Conservation (phyloP, 371 early-diverging fungal species). For the Apophysomyces ossiformis region DNA sequence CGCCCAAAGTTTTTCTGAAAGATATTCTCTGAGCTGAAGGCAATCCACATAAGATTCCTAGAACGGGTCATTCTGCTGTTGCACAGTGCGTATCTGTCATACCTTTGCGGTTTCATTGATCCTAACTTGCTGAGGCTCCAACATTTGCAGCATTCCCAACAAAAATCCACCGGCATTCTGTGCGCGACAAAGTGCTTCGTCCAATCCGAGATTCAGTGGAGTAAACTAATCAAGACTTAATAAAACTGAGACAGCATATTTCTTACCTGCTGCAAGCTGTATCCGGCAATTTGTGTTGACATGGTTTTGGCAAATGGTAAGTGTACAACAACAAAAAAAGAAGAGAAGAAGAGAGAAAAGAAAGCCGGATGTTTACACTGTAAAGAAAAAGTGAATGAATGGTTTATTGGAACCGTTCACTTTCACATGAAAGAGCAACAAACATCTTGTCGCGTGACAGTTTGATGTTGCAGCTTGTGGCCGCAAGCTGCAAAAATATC, state of each 20-base stretch:
- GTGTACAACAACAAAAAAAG: background rate
- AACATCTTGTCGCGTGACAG: background rate
- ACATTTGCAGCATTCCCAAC: slow-evolving; percentile 35
- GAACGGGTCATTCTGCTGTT: background rate
- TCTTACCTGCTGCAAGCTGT: slow-evolving; percentile 15
- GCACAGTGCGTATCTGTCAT: slow-evolving; percentile 2
- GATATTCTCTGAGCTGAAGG: slow-evolving; percentile 36
- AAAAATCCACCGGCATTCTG: slow-evolving; percentile 35
- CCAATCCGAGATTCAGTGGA: slow-evolving; percentile 30
- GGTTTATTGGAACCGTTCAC: background rate
- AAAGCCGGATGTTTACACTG: background rate
- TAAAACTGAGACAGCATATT: background rate
- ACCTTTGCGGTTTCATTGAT: slow-evolving; percentile 47
- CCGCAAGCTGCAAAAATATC: too few species aligned
- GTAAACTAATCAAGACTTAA: slow-evolving; percentile 25
- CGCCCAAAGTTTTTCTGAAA: slow-evolving; percentile 51
- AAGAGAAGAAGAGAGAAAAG: slow-evolving; percentile 5
- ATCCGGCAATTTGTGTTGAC: slow-evolving; percentile 28
- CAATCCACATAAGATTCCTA: slow-evolving; percentile 51
- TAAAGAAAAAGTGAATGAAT: background rate
- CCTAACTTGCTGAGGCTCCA: slow-evolving; percentile 39
- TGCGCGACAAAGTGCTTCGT: slow-evolving; percentile 38
- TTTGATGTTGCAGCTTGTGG: background rate
- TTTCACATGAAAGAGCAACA: slow-evolving; percentile 18
- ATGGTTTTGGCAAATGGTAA: background rate